Evolutionary conservation across 768 basidiomycete species (phyloP).

Genomic region (Termitomyces sp.): DNA sequence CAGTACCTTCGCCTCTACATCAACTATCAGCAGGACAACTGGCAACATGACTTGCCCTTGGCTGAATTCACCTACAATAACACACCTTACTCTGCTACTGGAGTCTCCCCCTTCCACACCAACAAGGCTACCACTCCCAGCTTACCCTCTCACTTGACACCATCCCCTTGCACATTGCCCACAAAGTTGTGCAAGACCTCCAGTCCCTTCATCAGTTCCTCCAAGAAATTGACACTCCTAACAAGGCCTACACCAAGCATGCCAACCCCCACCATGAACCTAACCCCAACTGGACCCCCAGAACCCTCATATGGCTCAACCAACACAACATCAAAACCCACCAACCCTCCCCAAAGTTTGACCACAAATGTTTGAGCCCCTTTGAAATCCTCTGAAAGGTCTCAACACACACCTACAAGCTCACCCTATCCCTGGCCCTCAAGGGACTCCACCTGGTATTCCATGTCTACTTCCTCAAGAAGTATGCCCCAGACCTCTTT

Average conservation of each 20-base stretch:
- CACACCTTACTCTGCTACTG: neutral
- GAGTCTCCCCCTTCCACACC: neutral
- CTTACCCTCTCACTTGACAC: neutral
- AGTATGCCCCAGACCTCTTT: too few relatives aligned
- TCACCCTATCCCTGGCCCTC: too few relatives aligned
- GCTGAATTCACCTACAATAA: neutral
- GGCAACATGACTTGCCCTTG: neutral
- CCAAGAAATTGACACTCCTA: neutral
- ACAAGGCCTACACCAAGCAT: neutral
- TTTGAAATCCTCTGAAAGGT: too few relatives aligned
- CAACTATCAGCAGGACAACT: neutral
- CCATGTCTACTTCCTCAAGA: too few relatives aligned
- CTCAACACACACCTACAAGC: too few relatives aligned
- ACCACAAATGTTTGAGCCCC: too few relatives aligned
- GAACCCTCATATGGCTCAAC: too few relatives aligned
- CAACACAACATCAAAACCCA: too few relatives aligned
- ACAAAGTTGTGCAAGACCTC: neutral
- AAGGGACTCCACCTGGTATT: too few relatives aligned
- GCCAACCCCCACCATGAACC: too few relatives aligned
- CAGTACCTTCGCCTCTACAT: neutral
- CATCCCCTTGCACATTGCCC: neutral
- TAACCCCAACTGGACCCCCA: too few relatives aligned
- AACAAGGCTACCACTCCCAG: neutral
- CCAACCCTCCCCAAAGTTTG: too few relatives aligned
- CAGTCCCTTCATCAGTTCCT: neutral